A percentile compares a stretch with the other conserved stretches of the same genome.
phyloP scores from a whole-genome alignment of 2,329 filamentous ascomycete genomes.

The Neofusicoccum ribis region DNA sequence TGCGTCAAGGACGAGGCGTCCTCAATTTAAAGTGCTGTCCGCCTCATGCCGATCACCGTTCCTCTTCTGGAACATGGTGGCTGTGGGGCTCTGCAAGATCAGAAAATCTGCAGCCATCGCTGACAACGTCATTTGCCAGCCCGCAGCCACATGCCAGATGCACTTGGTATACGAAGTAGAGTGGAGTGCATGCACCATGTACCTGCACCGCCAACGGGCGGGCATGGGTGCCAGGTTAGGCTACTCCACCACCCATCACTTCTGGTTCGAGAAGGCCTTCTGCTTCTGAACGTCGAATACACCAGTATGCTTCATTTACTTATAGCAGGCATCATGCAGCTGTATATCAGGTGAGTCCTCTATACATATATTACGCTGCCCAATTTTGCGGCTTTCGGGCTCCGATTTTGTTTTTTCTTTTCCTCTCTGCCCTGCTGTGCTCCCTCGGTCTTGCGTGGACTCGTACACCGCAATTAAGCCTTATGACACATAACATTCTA shows the following conservation, averaged over 20 bases:
- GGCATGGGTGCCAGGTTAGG: not conserved
- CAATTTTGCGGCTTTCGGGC: not conserved
- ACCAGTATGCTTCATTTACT: not conserved
- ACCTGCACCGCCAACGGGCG: not conserved
- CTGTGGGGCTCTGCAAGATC: not conserved
- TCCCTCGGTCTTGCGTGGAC: not conserved
- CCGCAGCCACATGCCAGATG: not conserved
- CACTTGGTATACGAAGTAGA: not conserved
- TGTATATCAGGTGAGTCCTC: not conserved
- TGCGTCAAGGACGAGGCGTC: not conserved
- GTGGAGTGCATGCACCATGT: not conserved
- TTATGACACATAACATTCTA: not conserved
- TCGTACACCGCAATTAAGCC: not conserved
- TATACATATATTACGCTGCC: not conserved
- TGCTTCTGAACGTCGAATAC: not conserved
- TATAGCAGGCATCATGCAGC: not conserved
- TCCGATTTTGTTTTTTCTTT: not conserved
- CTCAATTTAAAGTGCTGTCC: not conserved
- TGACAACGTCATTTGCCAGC: not conserved
- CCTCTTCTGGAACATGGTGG: not conserved
- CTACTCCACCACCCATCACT: not conserved
- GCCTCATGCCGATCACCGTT: not conserved
- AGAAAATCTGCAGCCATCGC: not conserved
- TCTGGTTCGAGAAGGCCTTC: not conserved
- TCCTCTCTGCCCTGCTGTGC: slow-evolving; percentile 1